Percentiles rank a stretch among this genome's conserved stretches.
Conservation (phyloP, 2,329 filamentous ascomycete genomes). For the Xylariales sp. region DNA sequence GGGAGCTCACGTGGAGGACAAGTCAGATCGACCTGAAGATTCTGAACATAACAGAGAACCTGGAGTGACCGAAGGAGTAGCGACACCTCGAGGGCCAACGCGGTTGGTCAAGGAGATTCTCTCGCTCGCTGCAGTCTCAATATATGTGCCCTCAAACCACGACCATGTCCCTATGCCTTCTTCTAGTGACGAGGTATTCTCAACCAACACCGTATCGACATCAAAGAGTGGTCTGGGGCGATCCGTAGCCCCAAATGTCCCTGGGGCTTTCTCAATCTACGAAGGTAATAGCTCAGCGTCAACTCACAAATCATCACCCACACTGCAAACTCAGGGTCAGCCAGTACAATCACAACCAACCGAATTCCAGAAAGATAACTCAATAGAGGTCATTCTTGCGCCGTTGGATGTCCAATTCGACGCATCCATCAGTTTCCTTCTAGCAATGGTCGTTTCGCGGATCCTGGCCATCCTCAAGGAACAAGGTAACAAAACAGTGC, state of each 20-base stretch:
- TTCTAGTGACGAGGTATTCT: conserved; percentile 11
- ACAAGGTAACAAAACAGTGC: conserved; percentile 12
- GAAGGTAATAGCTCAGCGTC: conserved; percentile 20
- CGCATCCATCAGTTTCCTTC: conserved; percentile 49
- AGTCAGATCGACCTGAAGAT: not conserved
- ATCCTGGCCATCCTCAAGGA: conserved; percentile 42
- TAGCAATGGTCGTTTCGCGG: conserved; percentile 46
- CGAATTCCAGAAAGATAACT: conserved; percentile 23
- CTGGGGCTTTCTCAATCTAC: conserved; percentile 57
- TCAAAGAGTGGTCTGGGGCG: conserved; percentile 12
- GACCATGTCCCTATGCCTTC: conserved; percentile 35
- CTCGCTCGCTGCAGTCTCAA: conserved; percentile 43
- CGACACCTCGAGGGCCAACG: conserved; percentile 49
- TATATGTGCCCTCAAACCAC: conserved; percentile 50
- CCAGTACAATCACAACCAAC: conserved; percentile 11
- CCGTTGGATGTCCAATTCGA: conserved; percentile 51
- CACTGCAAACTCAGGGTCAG: conserved; percentile 11
- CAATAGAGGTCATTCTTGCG: conserved; percentile 47
- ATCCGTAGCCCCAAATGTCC: conserved; percentile 47
- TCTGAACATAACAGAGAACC: conserved; percentile 8
- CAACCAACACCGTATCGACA: not conserved
- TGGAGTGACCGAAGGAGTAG: conserved; percentile 31
- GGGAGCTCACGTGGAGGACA: not conserved
- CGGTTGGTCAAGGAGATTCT: conserved; percentile 53
- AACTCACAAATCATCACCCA: conserved; percentile 2